Percentiles rank a stretch among this genome's conserved stretches.
These are phyloP conservation scores for Aspergillus jensenii DNA, from an alignment of 2,329 filamentous ascomycete genomes.

Conservation along the genomic window DNA sequence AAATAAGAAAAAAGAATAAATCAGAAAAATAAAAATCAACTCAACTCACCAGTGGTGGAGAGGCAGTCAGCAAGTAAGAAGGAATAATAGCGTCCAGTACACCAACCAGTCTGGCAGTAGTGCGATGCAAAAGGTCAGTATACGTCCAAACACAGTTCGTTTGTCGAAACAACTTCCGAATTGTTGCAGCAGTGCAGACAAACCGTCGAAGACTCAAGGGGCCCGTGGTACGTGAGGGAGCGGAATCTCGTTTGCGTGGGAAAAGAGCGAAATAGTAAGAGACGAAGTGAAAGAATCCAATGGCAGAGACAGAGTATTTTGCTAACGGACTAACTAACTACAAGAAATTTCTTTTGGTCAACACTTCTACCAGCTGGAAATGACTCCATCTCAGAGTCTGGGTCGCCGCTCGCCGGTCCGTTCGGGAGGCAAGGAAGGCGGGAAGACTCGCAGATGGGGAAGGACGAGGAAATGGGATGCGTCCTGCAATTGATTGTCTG, in stretches of 20 bases:
- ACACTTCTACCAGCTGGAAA: conserved; percentile 2
- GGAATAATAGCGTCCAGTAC: conserved; percentile 15
- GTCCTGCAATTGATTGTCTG: conserved; percentile 11
- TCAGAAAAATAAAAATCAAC: conserved; percentile 14
- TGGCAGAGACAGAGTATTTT: background rate
- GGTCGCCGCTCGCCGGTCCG: conserved; percentile 24
- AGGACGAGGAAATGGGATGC: too few species aligned
- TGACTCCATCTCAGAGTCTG: conserved; percentile 15
- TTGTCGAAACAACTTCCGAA: background rate
- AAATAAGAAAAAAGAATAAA: background rate
- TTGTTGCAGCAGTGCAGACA: background rate
- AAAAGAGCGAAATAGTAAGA: too few species aligned
- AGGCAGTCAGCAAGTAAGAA: conserved; percentile 13
- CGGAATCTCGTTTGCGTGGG: background rate
- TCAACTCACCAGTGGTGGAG: conserved; percentile 9
- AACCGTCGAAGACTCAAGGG: background rate
- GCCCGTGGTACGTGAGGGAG: background rate
- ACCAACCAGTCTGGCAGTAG: conserved; percentile 18
- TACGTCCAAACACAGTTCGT: conserved; percentile 17
- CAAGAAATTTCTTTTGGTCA: background rate
- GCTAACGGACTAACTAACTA: background rate
- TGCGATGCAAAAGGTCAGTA: conserved; percentile 20
- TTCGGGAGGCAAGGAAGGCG: conserved; percentile 22
- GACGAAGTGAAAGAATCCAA: background rate
- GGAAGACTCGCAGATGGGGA: conserved; percentile 17